Evolutionary conservation across 2,329 filamentous ascomycete genomes (phyloP), one percentile per base, ranked within the genome.

Genomic region (Penicillium sp.): DNA sequence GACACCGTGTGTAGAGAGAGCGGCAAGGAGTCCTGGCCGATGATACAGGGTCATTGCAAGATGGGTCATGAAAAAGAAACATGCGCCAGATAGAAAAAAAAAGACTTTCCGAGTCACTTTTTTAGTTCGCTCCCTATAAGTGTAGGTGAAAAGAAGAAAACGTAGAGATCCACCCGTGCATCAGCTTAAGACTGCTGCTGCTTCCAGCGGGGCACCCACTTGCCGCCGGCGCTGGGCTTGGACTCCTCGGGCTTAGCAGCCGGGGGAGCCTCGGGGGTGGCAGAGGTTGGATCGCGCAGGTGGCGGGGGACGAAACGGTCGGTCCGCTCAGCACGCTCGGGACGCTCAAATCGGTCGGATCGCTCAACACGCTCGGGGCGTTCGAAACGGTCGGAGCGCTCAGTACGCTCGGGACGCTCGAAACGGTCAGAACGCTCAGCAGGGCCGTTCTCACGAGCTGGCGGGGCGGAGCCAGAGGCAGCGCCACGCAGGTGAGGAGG

Each of bases 401-500:
- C 49, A 19, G 28, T 35, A 35, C 49, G 49, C 22, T 35, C 49
- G 4, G 49, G 49, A 12, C 49, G 49, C 30, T 51, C 49, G 49
- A 51, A 51, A 30, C 49, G 49, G 30, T 51, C 49, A 12, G n/a
- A 33, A 22, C 49, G 49, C 49, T 53, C 49, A 28, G 33, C 13
- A 49, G 73, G 68, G 28, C 71, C 72, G 60, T 74, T 72, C 40
- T 67, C 71, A 49, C 64, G 65, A 56, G 71, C 63, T 55, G 74
- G 68, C 44, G 73, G 67, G 44, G 70, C 68, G 49, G 74, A 69
- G 50, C 71, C 63, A 59, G 74, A 67, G 58, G 68, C 70, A 54
- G 71, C 74, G 60, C 72, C 64, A 62, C 78, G 79, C 61, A 77
- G 67, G 64, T 79, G 77, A 68, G 78, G 79, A 30, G 78, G 78